Evolutionary conservation across 371 early-diverging fungal species (phyloP).

Genomic region (Apophysomyces ossiformis): DNA sequence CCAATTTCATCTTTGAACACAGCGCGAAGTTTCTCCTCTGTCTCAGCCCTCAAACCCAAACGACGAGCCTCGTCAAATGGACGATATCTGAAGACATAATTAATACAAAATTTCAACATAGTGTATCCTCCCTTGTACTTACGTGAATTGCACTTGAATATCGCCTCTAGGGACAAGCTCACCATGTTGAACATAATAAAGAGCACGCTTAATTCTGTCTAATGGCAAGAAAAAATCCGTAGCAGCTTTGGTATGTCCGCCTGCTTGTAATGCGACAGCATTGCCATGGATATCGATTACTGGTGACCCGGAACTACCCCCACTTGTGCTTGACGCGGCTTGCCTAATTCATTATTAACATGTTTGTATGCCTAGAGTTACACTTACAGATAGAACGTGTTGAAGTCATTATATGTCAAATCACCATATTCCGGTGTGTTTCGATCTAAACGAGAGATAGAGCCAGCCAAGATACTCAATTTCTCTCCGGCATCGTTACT

Average conservation of each 20-base stretch:
- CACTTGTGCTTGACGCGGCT: slow-evolving; percentile 80
- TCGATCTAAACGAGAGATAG: slow-evolving; percentile 88
- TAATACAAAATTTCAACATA: not conserved
- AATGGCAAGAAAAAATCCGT: slow-evolving; percentile 94
- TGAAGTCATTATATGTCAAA: slow-evolving; percentile 74
- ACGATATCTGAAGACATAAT: slow-evolving; percentile 43
- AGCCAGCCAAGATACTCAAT: slow-evolving; percentile 85
- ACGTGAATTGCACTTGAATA: slow-evolving; percentile 84
- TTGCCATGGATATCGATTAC: slow-evolving; percentile 92
- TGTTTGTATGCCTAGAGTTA: not conserved
- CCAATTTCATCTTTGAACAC: slow-evolving; percentile 82
- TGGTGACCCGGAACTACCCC: slow-evolving; percentile 88
- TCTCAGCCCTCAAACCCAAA: slow-evolving; percentile 67
- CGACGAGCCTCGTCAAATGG: slow-evolving; percentile 80
- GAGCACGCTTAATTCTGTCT: slow-evolving; percentile 80
- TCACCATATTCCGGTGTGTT: slow-evolving; percentile 67
- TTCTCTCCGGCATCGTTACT: slow-evolving; percentile 94
- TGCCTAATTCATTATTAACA: slow-evolving; percentile 49
- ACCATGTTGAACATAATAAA: slow-evolving; percentile 72
- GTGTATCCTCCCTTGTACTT: slow-evolving; percentile 25
- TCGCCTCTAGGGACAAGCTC: slow-evolving; percentile 85
- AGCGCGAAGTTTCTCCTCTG: slow-evolving; percentile 76
- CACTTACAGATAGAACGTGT: slow-evolving; percentile 75
- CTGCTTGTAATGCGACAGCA: slow-evolving; percentile 92
- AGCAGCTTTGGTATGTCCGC: slow-evolving; percentile 80